Percentiles rank a stretch among this genome's conserved stretches.
phyloP scores from a whole-genome alignment of 2,329 filamentous ascomycete species.

The Beauveria sp. region DNA sequence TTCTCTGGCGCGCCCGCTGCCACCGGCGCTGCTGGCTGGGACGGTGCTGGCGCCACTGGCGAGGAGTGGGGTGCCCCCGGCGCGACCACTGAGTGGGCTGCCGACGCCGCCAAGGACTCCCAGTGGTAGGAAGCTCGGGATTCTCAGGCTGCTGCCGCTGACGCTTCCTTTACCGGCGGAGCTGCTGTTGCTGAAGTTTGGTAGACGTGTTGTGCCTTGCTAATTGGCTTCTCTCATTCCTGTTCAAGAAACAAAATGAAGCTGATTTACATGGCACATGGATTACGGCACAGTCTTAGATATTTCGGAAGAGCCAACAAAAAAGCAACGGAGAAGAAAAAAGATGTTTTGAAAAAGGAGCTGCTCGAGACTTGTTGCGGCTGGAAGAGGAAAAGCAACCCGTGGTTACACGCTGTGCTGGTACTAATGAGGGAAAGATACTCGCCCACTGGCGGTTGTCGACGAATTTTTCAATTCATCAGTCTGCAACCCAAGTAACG shows the following conservation, averaged over 20 bases:
- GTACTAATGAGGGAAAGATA: constrained; percentile 99
- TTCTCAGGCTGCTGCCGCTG: constrained; percentile 9
- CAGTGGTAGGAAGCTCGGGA: constrained; percentile 38
- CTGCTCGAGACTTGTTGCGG: background rate
- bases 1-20: constrained; percentile 50
- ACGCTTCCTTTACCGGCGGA: background rate
- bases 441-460: constrained; percentile 43
- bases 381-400: background rate
- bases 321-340: background rate
- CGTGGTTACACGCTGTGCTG: constrained; percentile 32
- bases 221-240: background rate
- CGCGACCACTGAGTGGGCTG: constrained; percentile 63
- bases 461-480: constrained; percentile 14
- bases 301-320: background rate
- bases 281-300: background rate
- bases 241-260: background rate
- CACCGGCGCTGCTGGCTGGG: constrained; percentile 41
- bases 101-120: constrained; percentile 47
- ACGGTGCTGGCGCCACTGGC: constrained; percentile 47
- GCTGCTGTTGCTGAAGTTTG: background rate
- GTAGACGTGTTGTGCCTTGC: background rate
- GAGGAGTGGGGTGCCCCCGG: constrained; percentile 59
- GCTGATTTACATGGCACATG: background rate
- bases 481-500: background rate
- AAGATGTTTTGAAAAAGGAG: background rate